Base-by-base conservation (phyloP, 352 stramenopile species). In the Globisporangium radiosum region DNA sequence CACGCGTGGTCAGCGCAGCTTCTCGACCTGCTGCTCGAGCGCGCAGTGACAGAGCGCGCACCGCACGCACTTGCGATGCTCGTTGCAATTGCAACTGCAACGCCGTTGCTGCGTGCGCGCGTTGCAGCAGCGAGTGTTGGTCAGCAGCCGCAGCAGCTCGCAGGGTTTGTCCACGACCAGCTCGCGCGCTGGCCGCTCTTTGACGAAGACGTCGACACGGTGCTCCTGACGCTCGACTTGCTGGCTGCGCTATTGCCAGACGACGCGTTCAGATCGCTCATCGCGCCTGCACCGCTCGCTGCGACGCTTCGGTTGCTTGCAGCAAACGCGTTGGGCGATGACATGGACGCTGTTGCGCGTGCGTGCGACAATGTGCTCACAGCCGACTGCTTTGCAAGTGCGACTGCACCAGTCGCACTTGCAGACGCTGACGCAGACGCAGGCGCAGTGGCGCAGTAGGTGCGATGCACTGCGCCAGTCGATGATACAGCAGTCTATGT, bases 201-300 rank as follows among this genome's bases (percentile, higher is more conserved):
- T 55, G 78, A 88, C 60, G 78, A 88, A 38, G 78, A 88, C 54
- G 57, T 84, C 2, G 78, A 88, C 47, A 59, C 73, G n/a, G 71
- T 84, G 5, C 57, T 85, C 44, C 60, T 84, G 15, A 76, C 73
- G 11, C 62, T 88, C 10, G 64, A 85, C 40, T 57, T 88, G 14
- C 52, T 88, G 10, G 57, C 70, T 11, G 48, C 59, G 1, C 62
- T 88, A 0, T 62, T 84, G 5, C 65, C 44, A 4, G 68, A 78
- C 9, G 52, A 71, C 11, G 57, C 62, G 1, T 63, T 88, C 10
- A 63, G 68, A n/a, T 40, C 54, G 25, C 64, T 72, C 6, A 57
- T 88, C 17, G 65, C 82, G 38, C 63, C 70, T 2, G 70, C 73
- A 51, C 69, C 68, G 8, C 72, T 85, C 39, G 74, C 68, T 51